Evolutionary conservation across 495 filamentous ascomycete species (phyloP), one percentile per base, ranked within the genome.

Genomic region (Elasticomyces elasticus): DNA sequence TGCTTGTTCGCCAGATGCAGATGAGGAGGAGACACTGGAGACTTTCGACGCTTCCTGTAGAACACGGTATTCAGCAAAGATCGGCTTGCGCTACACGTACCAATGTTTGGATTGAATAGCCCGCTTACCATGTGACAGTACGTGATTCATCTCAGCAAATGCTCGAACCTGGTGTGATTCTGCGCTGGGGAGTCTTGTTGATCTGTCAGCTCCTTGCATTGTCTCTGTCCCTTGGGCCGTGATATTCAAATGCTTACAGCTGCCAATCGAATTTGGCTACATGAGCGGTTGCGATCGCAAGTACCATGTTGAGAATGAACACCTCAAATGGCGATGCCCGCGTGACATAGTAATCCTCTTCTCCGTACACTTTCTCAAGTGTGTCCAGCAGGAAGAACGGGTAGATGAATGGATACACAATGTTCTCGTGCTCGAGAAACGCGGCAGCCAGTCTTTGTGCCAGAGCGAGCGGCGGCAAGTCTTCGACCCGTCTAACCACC

Each of bases 261-360:
- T 58, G 55, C 55, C 55, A 53, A 15, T 52, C 40, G 19, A 26
- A 45, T 42, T 48, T 58, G 7, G 27, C 25, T 19, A 46, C 27
- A 10, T 49, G 55, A 5, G 41, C 27, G 19, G 25, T 53, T 22
- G 55, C 40, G 30, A 58, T 53, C 10, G 55, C 55, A 10, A 58
- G 40, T 3, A 58, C 40, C 55, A 58, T 58, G 40, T 58, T 46
- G 49, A 58, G 44, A 12, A 49, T 15, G 30, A 58, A 58, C 10
- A 53, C 50, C 38, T 58, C 55, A 42, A 42, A 49, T 1, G 49
- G n/a, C 2, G 49, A 27, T 9, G 55, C 55, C 22, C 19, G 17
- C 2, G 40, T 19, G 12, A 19, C 49, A 43, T 58, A 58, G 37
- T 58, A 58, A 24, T 15, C 40, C 9, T 33, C 35, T 1, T 52